phyloP scores from a whole-genome alignment of 306 rosid species.

The Rubus idaeus region DNA sequence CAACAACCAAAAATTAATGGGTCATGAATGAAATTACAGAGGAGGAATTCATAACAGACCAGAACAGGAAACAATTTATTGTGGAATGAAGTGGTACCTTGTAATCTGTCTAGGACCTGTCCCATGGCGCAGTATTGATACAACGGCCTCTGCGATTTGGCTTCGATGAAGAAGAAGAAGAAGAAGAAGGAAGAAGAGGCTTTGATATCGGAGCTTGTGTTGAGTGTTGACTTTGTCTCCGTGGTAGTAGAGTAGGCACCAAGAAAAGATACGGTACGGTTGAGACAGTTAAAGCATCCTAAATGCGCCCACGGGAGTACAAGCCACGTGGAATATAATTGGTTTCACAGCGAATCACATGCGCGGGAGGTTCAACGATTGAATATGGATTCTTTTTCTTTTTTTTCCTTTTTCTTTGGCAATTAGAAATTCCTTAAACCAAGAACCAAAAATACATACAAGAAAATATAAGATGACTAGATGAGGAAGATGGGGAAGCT shows the following conservation, averaged over 20 bases:
- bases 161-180: neutral
- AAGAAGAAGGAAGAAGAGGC: neutral
- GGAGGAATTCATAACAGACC: neutral
- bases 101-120: slow-evolving; percentile 48
- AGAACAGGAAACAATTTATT: neutral
- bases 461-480: no score
- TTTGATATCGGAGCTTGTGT: neutral
- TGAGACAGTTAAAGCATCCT: neutral
- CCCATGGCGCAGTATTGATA: slow-evolving; percentile 42
- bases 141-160: neutral
- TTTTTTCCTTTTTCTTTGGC: no score
- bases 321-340: neutral
- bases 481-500: no score
- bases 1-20: neutral
- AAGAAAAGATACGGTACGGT: neutral
- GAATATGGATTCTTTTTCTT: no score
- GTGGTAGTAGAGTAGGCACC: neutral
- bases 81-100: slow-evolving; percentile 34
- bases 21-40: neutral
- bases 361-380: neutral
- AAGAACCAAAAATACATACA: no score
- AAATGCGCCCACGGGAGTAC: neutral
- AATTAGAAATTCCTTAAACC: no score
- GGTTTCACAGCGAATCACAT: neutral
- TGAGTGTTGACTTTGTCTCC: neutral